Base-by-base conservation (phyloP, 495 filamentous ascomycete genomes). In the Eremomyces bilateralis region DNA sequence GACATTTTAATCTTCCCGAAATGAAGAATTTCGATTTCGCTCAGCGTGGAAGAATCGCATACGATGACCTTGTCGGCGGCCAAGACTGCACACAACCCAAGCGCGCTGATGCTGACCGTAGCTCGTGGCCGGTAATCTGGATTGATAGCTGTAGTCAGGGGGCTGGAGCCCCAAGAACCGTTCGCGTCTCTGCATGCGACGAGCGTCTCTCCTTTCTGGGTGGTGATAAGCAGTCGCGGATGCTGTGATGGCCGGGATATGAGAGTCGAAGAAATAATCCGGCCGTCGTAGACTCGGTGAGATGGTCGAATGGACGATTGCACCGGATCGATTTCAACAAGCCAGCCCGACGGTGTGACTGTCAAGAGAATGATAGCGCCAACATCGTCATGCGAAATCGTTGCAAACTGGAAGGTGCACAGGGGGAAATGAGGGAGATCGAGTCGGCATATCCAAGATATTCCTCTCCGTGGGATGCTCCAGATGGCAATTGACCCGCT, bases 341-440 rank as follows among this genome's bases (percentile, higher is more conserved):
- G 56, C 18, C 56, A 52, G 11, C 73, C 73, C 36, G 70, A 67
- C 15, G 61, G 58, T 37, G 64, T 62, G 17, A 76, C 56, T 10
- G 76, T 36, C 13, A 77, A 42, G 1, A 77, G 45, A 4, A 43
- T 46, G 10, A 43, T 28, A 12, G 20, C 35, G 10, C 43, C 34
- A 3, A 29, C 34, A 13, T 52, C 46, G 3, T 35, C 31, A 21
- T 16, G 16, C 13, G 36, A 33, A 15, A 40, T 43, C 2, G 48
- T 40, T 1, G 51, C 54, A 38, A 77, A 75, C 34, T 70, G 67
- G 47, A 78, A 67, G 2, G 64, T 59, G 20, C 59, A 56, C 1
- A 67, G 69, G 36, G 54, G 60, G 19, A 65, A 60, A 17, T 61
- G 60, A 31, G 56, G 57, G 12, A 71, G 39, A 8, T 67, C 60